phyloP scores from a whole-genome alignment of 225 moss, liverwort and hornwort genomes.

The Marchantia polymorpha region DNA sequence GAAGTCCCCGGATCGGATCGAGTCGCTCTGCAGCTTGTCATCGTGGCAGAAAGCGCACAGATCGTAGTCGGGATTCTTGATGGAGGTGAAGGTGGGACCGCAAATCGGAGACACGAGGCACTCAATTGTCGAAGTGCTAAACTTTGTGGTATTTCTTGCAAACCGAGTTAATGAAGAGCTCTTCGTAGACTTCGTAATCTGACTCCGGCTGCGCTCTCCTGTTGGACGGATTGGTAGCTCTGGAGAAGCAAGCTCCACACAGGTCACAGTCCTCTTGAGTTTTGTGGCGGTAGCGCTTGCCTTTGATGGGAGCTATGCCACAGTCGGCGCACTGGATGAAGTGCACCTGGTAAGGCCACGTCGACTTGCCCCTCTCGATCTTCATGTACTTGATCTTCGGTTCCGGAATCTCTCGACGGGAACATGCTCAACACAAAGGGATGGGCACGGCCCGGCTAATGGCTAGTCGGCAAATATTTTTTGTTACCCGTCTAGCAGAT shows the following conservation, averaged over 20 bases:
- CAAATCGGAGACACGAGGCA: conserved; percentile 16
- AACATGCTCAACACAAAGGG: conserved; percentile 28
- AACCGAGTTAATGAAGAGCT: conserved; percentile 8
- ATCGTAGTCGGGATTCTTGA: conserved; percentile 22
- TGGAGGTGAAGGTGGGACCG: conserved; percentile 25
- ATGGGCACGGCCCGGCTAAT: too few relatives aligned
- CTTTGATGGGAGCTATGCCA: conserved; percentile 29
- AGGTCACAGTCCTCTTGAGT: conserved; percentile 21
- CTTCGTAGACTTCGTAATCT: conserved; percentile 20
- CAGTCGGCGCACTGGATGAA: conserved; percentile 32
- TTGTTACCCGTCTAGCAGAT: too few relatives aligned
- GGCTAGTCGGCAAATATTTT: too few relatives aligned
- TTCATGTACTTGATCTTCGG: conserved; percentile 20
- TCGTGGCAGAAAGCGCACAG: conserved; percentile 24
- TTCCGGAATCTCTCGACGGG: conserved; percentile 19
- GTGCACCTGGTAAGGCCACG: conserved; percentile 27
- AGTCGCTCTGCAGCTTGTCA: conserved; percentile 18
- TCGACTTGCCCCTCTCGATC: conserved; percentile 15
- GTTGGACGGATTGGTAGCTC: conserved; percentile 7
- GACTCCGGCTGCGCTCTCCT: conserved; percentile 18
- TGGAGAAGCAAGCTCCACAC: conserved; percentile 26
- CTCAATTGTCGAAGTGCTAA: conserved; percentile 25
- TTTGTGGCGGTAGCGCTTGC: conserved; percentile 29
- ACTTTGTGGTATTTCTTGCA: conserved; percentile 17
- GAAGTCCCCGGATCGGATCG: conserved; percentile 22